These are phyloP conservation scores for Solanum gandarillasii DNA, from an alignment of 257 asterid genomes.

Conservation along the genomic window DNA sequence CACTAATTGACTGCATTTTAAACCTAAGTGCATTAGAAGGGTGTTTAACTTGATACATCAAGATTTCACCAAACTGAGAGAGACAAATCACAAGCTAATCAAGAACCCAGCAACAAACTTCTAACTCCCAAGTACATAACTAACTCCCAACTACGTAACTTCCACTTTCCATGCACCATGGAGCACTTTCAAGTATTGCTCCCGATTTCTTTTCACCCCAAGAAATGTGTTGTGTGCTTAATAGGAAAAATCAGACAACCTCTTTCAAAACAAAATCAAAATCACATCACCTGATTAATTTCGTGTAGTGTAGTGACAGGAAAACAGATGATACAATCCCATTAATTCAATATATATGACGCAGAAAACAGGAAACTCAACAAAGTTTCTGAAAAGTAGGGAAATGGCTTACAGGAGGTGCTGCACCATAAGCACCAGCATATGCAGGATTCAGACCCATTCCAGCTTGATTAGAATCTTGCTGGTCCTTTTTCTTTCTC, in stretches of 20 bases:
- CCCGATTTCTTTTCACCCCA: background rate
- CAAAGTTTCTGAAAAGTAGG: background rate
- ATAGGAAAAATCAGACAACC: background rate
- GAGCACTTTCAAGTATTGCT: background rate
- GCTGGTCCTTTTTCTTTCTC: slow-evolving; percentile 85
- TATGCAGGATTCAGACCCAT: slow-evolving; percentile 53
- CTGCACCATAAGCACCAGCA: slow-evolving; percentile 66
- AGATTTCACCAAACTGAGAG: background rate
- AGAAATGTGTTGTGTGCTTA: background rate
- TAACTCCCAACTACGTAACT: background rate
- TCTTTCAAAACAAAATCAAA: background rate
- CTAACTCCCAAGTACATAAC: background rate
- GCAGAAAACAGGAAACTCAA: background rate
- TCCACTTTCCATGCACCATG: background rate
- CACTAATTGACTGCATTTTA: background rate
- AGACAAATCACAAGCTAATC: background rate
- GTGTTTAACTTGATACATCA: background rate
- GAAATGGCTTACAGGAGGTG: slow-evolving; percentile 73
- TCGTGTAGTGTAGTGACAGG: background rate
- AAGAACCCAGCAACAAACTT: background rate
- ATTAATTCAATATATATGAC: background rate
- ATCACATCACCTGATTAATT: background rate
- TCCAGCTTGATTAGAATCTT: slow-evolving; percentile 62
- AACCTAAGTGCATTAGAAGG: background rate
- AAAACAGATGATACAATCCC: background rate